Evolutionary conservation across 192 early-diverging fungal species (phyloP).

Genomic region (Phycomyces blakesleeanus): DNA sequence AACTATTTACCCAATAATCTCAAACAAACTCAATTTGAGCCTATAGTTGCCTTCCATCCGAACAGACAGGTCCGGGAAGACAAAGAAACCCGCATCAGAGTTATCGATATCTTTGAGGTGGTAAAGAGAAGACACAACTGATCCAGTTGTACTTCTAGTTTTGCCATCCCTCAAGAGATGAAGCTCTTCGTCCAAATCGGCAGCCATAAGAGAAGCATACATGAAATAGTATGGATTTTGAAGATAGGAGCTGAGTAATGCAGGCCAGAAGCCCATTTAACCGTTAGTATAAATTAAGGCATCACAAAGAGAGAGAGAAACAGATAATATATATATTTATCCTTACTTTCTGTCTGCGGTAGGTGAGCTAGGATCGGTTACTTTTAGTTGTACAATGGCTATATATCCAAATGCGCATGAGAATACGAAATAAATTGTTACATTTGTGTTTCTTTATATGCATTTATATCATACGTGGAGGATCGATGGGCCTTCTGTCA

Average conservation of each 20-base stretch:
- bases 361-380: slow-evolving; percentile 21
- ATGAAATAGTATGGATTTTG: slow-evolving; percentile 96
- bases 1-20: slow-evolving; percentile 69
- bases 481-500: slow-evolving; percentile 76
- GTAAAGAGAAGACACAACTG: slow-evolving; percentile 89
- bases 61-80: slow-evolving; percentile 95
- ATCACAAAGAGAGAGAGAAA: neutral
- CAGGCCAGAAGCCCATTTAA: slow-evolving; percentile 6
- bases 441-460: neutral
- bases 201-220: slow-evolving; percentile 88
- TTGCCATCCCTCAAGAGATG: slow-evolving; percentile 88
- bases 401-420: neutral
- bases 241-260: slow-evolving; percentile 36
- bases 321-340: neutral
- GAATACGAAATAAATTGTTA: slow-evolving; percentile 1
- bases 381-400: slow-evolving; percentile 62
- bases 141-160: slow-evolving; percentile 88
- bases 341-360: slow-evolving; percentile 29
- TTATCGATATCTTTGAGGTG: slow-evolving; percentile 85
- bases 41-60: slow-evolving; percentile 87
- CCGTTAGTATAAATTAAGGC: neutral
- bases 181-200: slow-evolving; percentile 78
- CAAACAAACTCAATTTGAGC: slow-evolving; percentile 85
- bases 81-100: slow-evolving; percentile 92
- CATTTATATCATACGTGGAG: slow-evolving; percentile 48